Evolutionary conservation across 768 basidiomycete genomes (phyloP), one percentile per base, ranked within the genome.

Genomic region (Pisolithus microcarpus): DNA sequence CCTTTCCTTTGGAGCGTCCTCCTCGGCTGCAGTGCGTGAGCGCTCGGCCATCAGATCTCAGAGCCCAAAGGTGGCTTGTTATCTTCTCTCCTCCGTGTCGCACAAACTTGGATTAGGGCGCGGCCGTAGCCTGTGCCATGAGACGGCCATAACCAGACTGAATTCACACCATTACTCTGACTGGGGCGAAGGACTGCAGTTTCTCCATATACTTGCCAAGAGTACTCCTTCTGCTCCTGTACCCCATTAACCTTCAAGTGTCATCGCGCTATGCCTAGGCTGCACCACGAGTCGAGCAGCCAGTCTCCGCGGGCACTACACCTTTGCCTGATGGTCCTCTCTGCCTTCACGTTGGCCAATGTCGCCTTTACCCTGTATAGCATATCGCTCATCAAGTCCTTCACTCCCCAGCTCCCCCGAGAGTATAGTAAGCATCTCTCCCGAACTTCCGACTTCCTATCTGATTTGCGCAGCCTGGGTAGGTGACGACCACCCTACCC

Each of bases 401-500:
- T 44, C 8, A 38, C 49, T n/a, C 52, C 60, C 38, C 58, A 58
- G 4, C 19, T 24, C 13, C 18, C 47, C 23, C 63, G 48, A n/a
- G 51, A 57, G 43, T 66, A 65, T 61, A 54, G 64, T 65, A 37
- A 21, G 63, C 36, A 10, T 3, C 15, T 3, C n/a, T 23, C 37
- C 23, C 36, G 8, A 38, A 5, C 18, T 24, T 24, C 38, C 23
- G 38, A 13, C 8, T 11, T 39, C 2, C n/a, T 18, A 11, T 34
- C 54, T 50, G 26, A 52, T 36, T 13, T 21, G 15, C 30, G 40
- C 30, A 66, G 67, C 53, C 5, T 69, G 66, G 52, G 43, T 63
- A n/a, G 66, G 64, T 9, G 56, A 64, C 7, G 65, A 65, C 48
- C 64, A 59, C 26, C 64, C 68, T 13, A 58, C 67, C 9, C 64